Conservation (phyloP, 345 rosid genomes). For the Pistacia vera region DNA sequence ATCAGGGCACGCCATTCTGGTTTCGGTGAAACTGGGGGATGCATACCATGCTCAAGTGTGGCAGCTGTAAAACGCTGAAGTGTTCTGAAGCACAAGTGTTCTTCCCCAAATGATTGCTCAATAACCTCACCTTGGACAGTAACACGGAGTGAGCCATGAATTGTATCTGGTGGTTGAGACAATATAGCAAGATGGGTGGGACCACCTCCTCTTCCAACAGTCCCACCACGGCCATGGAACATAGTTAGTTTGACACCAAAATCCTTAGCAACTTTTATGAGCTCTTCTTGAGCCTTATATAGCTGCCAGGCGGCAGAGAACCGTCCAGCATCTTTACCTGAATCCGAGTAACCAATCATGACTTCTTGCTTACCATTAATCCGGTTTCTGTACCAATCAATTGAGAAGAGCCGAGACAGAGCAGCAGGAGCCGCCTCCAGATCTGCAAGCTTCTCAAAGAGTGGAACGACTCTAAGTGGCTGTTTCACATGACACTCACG, state of each 20-base stretch:
- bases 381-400: slow-evolving; percentile 89
- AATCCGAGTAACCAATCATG: slow-evolving; percentile 99
- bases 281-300: slow-evolving; percentile 98
- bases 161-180: slow-evolving; percentile 99
- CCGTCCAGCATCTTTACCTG: slow-evolving; percentile 98
- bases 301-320: slow-evolving; percentile 98
- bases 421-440: slow-evolving; percentile 99
- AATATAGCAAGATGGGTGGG: slow-evolving; percentile 98
- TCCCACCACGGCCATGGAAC: slow-evolving; percentile 99
- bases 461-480: slow-evolving; percentile 96
- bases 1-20: slow-evolving; percentile 93
- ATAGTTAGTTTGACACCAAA: slow-evolving; percentile 90
- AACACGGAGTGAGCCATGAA: slow-evolving; percentile 90
- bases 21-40: slow-evolving; percentile 86
- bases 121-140: slow-evolving; percentile 98
- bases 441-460: slow-evolving; percentile 98
- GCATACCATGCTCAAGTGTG: slow-evolving; percentile 97
- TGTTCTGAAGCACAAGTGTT: slow-evolving; percentile 89
- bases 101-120: slow-evolving; percentile 96
- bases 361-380: slow-evolving; percentile 98
- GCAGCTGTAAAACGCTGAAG: slow-evolving; percentile 98
- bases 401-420: slow-evolving; percentile 80
- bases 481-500: slow-evolving; percentile 90
- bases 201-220: slow-evolving; percentile 99
- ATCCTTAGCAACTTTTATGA: slow-evolving; percentile 82